A percentile compares a stretch with the other conserved stretches of the same genome.
phyloP scores from a whole-genome alignment of 2,329 filamentous ascomycete genomes.

The Cordyceps tenuipes region DNA sequence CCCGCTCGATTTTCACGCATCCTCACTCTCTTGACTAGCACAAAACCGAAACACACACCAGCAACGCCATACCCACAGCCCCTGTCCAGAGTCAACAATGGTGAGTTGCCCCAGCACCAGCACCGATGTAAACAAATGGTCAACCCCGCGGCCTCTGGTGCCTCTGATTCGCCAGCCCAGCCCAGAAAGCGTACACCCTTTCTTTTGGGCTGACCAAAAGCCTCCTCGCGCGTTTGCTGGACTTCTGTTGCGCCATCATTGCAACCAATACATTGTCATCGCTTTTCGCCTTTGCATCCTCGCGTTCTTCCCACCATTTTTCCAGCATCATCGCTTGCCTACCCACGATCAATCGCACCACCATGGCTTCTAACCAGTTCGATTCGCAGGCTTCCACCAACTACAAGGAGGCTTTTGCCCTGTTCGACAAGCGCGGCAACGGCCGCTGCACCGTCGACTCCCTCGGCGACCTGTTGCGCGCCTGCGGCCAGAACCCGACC shows the following conservation, averaged over 20 bases:
- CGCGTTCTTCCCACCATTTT: background rate
- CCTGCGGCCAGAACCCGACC: conserved; percentile 96
- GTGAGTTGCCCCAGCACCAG: conserved; percentile 30
- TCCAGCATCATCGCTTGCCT: background rate
- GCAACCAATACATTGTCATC: background rate
- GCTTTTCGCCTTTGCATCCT: conserved; percentile 7
- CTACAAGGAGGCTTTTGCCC: conserved; percentile 99
- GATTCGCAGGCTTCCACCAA: conserved; percentile 71
- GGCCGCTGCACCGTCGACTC: conserved; percentile 81
- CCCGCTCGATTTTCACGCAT: background rate
- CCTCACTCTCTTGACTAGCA: background rate
- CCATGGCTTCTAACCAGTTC: conserved; percentile 45
- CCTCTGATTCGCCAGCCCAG: conserved; percentile 26
- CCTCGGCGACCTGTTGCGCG: conserved; percentile 87
- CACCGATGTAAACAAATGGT: conserved; percentile 24
- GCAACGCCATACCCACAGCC: conserved; percentile 13
- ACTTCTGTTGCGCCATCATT: background rate
- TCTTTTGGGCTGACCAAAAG: conserved; percentile 1
- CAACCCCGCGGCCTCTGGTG: conserved; percentile 19
- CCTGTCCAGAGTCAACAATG: conserved; percentile 21
- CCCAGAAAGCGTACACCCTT: conserved; percentile 8
- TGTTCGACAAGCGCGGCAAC: conserved; percentile 98
- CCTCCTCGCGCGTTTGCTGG: background rate
- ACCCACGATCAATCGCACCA: conserved; percentile 2
- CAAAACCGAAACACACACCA: background rate